A percentile compares a stretch with the other conserved stretches of the same genome.
phyloP scores from a whole-genome alignment of 176 grass and related monocot genomes.

The Saccharum officinarum region DNA sequence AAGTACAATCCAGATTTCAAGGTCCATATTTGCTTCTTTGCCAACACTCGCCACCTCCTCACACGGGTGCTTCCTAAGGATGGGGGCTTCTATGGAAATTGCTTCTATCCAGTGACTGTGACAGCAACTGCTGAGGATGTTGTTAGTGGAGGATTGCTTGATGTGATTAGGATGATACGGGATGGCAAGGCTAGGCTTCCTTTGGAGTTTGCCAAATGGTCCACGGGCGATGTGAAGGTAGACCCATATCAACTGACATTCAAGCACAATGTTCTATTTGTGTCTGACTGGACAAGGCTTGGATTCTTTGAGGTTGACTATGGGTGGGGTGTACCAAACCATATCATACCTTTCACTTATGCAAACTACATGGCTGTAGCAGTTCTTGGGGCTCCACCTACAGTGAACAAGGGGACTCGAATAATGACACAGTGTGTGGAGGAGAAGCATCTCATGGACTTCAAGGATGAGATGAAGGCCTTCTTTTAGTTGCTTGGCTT shows the following conservation, averaged over 20 bases:
- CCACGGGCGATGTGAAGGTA: slow-evolving; percentile 32
- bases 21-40: slow-evolving; percentile 73
- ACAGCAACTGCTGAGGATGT: slow-evolving; percentile 35
- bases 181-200: slow-evolving; percentile 59
- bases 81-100: slow-evolving; percentile 69
- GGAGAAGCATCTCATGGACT: slow-evolving; percentile 38
- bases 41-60: slow-evolving; percentile 65
- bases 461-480: slow-evolving; percentile 56
- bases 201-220: slow-evolving; percentile 46
- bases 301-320: slow-evolving; percentile 72
- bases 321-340: slow-evolving; percentile 61
- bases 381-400: slow-evolving; percentile 53
- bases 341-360: slow-evolving; percentile 63
- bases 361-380: slow-evolving; percentile 68
- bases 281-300: slow-evolving; percentile 71
- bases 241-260: slow-evolving; percentile 57
- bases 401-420: slow-evolving; percentile 48
- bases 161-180: slow-evolving; percentile 58
- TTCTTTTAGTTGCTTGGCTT: slow-evolving; percentile 30
- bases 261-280: slow-evolving; percentile 60
- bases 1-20: slow-evolving; percentile 21
- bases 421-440: slow-evolving; percentile 76
- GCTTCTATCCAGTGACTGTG: slow-evolving; percentile 64
- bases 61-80: slow-evolving; percentile 38
- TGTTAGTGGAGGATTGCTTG: slow-evolving; percentile 8